Percentiles rank a stretch among this genome's conserved stretches.
Conservation (phyloP, 2,329 filamentous ascomycete genomes). For the Eutypa lata region DNA sequence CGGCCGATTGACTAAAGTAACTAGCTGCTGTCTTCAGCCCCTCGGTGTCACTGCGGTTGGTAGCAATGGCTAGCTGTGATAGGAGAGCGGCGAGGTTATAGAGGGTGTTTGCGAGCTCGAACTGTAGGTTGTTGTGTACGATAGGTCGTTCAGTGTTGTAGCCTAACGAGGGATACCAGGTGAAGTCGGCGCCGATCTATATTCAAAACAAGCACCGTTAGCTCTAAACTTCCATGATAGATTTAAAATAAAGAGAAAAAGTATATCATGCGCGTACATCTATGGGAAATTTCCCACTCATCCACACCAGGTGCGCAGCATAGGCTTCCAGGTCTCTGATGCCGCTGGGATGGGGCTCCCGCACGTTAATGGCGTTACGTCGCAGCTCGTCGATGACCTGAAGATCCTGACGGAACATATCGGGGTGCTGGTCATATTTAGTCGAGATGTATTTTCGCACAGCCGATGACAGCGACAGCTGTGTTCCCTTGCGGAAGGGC, state of each 20-base stretch:
- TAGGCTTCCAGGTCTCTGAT: conserved; percentile 87
- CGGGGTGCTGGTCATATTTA: conserved; percentile 98
- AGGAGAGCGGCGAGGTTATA: conserved; percentile 94
- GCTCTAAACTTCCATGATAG: conserved; percentile 8
- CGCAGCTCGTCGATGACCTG: conserved; percentile 81
- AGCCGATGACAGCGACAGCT: conserved; percentile 73
- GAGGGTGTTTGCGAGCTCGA: conserved; percentile 88
- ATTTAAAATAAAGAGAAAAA: conserved; percentile 4
- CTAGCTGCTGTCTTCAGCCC: conserved; percentile 85
- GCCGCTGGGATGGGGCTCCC: conserved; percentile 83
- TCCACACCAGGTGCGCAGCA: conserved; percentile 88
- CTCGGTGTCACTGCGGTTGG: conserved; percentile 74
- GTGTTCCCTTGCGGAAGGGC: conserved; percentile 82
- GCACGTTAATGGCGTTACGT: conserved; percentile 80
- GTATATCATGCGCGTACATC: conserved; percentile 56
- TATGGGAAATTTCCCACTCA: conserved; percentile 92
- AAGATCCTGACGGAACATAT: conserved; percentile 88
- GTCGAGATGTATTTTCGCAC: conserved; percentile 94
- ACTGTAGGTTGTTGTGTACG: conserved; percentile 64
- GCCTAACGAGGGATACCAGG: conserved; percentile 91
- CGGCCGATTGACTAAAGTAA: conserved; percentile 85
- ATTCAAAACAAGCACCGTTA: conserved; percentile 1
- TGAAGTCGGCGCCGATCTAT: conserved; percentile 89
- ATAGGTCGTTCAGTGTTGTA: conserved; percentile 79
- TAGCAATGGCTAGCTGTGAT: conserved; percentile 81